These are phyloP conservation scores for Sisymbrium irio DNA, from an alignment of 345 rosid species.

Conservation along the genomic window DNA sequence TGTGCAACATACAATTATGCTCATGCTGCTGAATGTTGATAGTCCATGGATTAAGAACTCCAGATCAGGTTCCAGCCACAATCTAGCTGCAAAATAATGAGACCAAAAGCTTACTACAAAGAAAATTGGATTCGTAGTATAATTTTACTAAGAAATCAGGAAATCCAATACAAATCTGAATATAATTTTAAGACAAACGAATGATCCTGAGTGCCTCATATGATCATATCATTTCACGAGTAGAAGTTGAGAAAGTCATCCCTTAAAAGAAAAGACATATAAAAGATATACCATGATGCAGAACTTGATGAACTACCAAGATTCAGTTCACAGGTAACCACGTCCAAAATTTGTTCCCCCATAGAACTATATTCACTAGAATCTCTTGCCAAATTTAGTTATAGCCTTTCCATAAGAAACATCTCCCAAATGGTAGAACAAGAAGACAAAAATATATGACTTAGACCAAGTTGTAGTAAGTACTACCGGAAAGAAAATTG, in stretches of 20 bases:
- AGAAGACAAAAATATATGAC: background rate
- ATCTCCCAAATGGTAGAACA: conserved; percentile 54
- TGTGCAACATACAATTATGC: conserved; percentile 60
- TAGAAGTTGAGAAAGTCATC: too few relatives aligned
- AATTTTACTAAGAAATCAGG: conserved; percentile 1
- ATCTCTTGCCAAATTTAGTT: conserved; percentile 64
- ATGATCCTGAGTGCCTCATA: too few relatives aligned
- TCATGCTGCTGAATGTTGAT: conserved; percentile 68
- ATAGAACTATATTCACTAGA: conserved; percentile 50
- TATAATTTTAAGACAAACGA: too few relatives aligned
- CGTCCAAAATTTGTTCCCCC: conserved; percentile 75
- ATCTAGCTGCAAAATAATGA: conserved; percentile 52
- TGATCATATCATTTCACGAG: too few relatives aligned
- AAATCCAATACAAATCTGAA: conserved; percentile 5
- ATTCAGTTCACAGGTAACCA: conserved; percentile 81
- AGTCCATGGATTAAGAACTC: conserved; percentile 73
- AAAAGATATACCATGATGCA: conserved; percentile 58
- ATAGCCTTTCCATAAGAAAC: conserved; percentile 63
- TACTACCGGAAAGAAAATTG: background rate
- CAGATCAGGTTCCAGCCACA: conserved; percentile 77
- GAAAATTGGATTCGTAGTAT: conserved; percentile 4
- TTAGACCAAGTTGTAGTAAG: conserved; percentile 9
- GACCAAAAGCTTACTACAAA: conserved; percentile 15
- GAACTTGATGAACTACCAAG: conserved; percentile 53
- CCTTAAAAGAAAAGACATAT: too few relatives aligned